Evolutionary conservation across 179 eudicot species (phyloP).

Genomic region (Beta corolliflora): DNA sequence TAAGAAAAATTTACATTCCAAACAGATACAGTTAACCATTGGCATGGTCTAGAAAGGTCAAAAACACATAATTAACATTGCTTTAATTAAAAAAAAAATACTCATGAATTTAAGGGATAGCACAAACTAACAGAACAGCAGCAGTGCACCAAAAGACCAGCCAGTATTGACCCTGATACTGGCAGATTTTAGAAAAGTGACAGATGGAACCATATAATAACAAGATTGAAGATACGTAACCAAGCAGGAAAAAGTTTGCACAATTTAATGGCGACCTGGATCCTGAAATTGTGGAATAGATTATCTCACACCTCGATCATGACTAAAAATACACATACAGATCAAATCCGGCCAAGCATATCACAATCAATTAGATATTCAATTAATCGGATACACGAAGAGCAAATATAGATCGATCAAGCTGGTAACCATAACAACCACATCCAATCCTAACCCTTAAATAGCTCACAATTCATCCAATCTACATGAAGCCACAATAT

Average conservation of each 20-base stretch:
- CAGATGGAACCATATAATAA: background rate
- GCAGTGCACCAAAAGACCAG: background rate
- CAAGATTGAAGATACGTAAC: slow-evolving; percentile 1
- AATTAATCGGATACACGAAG: background rate
- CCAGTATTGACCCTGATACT: background rate
- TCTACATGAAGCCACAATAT: background rate
- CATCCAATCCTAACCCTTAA: background rate
- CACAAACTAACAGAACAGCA: background rate
- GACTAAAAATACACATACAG: background rate
- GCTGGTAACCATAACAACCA: background rate
- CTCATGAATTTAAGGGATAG: background rate
- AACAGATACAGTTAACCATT: background rate
- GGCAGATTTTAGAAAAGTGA: background rate
- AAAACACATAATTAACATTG: background rate
- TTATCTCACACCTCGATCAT: background rate
- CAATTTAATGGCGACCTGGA: background rate
- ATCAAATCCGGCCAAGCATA: background rate
- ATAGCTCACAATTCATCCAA: background rate
- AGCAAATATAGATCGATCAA: background rate
- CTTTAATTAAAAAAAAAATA: background rate
- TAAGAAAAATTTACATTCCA: background rate
- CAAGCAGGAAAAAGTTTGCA: background rate
- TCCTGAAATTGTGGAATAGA: background rate
- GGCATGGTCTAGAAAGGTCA: background rate
- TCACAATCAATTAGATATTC: background rate